These are phyloP conservation scores for Lepraria neglecta DNA, from an alignment of 495 filamentous ascomycete genomes.

Conservation along the genomic window DNA sequence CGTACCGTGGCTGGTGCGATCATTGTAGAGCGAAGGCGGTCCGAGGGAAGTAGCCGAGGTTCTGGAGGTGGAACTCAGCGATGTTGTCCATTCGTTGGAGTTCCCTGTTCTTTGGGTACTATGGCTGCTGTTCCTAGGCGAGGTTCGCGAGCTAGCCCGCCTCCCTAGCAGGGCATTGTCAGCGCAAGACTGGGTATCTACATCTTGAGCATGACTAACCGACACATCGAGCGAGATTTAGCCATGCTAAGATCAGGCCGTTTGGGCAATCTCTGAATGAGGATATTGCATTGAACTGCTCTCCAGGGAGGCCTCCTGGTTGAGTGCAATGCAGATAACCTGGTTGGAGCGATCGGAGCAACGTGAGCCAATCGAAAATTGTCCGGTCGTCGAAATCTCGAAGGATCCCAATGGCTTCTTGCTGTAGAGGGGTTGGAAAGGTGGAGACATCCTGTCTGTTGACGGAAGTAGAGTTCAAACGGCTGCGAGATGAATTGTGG, in stretches of 20 bases:
- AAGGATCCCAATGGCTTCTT: background rate
- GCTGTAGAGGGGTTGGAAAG: background rate
- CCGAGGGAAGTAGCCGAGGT: conserved; percentile 4
- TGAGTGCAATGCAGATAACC: background rate
- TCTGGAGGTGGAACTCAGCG: background rate
- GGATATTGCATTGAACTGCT: background rate
- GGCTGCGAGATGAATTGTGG: background rate
- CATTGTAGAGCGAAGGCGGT: background rate
- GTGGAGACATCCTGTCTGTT: background rate
- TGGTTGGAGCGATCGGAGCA: background rate
- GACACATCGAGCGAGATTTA: background rate
- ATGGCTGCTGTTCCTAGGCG: no score
- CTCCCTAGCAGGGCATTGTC: no score
- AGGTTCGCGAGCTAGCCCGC: no score
- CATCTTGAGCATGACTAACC: background rate
- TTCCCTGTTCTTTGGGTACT: background rate
- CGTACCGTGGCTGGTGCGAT: background rate
- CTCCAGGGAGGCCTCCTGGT: background rate
- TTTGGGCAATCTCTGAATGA: background rate
- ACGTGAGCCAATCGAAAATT: background rate
- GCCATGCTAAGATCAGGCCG: background rate
- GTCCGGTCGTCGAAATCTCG: background rate
- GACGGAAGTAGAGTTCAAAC: background rate
- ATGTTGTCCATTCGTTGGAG: background rate
- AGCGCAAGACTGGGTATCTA: no score